Conservation (phyloP, 2,329 filamentous ascomycete species). For the Aspergillus spinulosporus region DNA sequence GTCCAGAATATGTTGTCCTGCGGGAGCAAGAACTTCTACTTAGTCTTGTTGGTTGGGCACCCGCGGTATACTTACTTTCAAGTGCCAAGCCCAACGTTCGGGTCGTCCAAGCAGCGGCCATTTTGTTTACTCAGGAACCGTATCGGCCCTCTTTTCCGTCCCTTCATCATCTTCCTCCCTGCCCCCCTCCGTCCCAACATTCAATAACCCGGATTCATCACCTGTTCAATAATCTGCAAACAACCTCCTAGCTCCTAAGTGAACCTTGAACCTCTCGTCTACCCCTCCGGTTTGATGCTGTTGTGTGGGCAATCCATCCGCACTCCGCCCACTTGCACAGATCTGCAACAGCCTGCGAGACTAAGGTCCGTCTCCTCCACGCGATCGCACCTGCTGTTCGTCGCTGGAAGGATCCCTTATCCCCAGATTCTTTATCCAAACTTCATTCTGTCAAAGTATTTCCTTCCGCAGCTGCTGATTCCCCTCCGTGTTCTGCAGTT, state of each 20-base stretch:
- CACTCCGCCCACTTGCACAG: slow-evolving; percentile 19
- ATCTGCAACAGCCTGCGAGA: slow-evolving; percentile 22
- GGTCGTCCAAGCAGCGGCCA: slow-evolving; percentile 25
- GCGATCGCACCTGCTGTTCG: neutral
- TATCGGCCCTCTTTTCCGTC: slow-evolving; percentile 4
- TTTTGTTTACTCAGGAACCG: slow-evolving; percentile 24
- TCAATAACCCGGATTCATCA: neutral
- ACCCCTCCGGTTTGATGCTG: slow-evolving; percentile 9
- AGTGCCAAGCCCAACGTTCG: slow-evolving; percentile 19
- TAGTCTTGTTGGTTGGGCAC: neutral
- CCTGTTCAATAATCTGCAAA: neutral
- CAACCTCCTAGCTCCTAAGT: neutral
- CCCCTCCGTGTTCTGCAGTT: slow-evolving; percentile 9
- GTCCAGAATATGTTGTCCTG: neutral
- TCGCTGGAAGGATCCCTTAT: slow-evolving; percentile 2
- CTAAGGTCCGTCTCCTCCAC: slow-evolving; percentile 19
- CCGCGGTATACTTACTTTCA: neutral
- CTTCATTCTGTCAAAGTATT: too few relatives aligned
- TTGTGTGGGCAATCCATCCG: slow-evolving; percentile 12
- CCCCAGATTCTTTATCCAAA: neutral
- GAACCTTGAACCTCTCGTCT: neutral
- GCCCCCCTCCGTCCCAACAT: neutral
- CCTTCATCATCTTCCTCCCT: slow-evolving; percentile 5
- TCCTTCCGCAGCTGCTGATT: slow-evolving; percentile 8
- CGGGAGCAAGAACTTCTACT: neutral